Conservation (phyloP, 805 yeast species). For the Starmera dryadoides region DNA sequence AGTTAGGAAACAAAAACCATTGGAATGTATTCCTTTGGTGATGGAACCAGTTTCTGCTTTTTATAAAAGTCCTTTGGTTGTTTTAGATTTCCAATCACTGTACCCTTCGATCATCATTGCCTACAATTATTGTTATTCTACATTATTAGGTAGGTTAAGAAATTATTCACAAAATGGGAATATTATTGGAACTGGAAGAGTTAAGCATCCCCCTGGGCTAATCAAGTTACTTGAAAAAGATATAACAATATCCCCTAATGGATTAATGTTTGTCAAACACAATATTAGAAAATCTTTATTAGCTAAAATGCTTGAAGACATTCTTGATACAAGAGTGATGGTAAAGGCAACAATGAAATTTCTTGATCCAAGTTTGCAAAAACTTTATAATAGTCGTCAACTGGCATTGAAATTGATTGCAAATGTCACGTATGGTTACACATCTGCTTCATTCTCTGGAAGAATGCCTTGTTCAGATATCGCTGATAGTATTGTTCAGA, state of each 20-base stretch:
- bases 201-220: slow-evolving; percentile 51
- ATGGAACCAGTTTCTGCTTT: slow-evolving; percentile 87
- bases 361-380: slow-evolving; percentile 41
- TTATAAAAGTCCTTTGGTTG: slow-evolving; percentile 84
- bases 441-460: slow-evolving; percentile 93
- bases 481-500: slow-evolving; percentile 89
- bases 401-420: slow-evolving; percentile 85
- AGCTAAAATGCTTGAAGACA: slow-evolving; percentile 79
- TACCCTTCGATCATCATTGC: slow-evolving; percentile 93
- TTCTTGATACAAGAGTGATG: slow-evolving; percentile 72
- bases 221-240: slow-evolving; percentile 45
- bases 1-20: slow-evolving; percentile 76
- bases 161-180: slow-evolving; percentile 41
- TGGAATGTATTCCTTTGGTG: slow-evolving; percentile 83
- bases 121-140: slow-evolving; percentile 79
- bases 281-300: slow-evolving; percentile 62
- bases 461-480: slow-evolving; percentile 95
- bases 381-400: slow-evolving; percentile 68
- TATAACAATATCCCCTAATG: slow-evolving; percentile 77
- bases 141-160: slow-evolving; percentile 55
- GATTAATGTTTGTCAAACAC: slow-evolving; percentile 66
- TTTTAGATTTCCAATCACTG: slow-evolving; percentile 86
- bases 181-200: slow-evolving; percentile 38
- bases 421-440: slow-evolving; percentile 92
- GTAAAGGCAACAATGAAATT: slow-evolving; percentile 68